Evolutionary conservation across 495 filamentous ascomycete genomes (phyloP).

Genomic region (Aspergillus biplanus): DNA sequence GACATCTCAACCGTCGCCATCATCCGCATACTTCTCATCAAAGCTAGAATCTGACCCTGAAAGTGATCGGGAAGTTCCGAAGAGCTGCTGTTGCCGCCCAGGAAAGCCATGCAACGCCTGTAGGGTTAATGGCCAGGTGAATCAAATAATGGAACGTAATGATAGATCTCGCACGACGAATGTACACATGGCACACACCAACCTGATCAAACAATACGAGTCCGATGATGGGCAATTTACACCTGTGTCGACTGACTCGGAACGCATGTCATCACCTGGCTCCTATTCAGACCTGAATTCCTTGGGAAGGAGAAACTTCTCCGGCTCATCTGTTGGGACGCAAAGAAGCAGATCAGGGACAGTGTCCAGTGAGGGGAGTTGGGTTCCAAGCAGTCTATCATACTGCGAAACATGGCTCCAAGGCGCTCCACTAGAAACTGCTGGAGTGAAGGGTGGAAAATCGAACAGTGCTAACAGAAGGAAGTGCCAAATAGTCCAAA

Average conservation of each 20-base stretch:
- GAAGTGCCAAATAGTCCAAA: slow-evolving; percentile 48
- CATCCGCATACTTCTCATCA: slow-evolving; percentile 40
- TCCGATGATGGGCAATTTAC: slow-evolving; percentile 25
- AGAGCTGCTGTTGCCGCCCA: slow-evolving; percentile 14
- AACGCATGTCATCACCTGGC: slow-evolving; percentile 23
- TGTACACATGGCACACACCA: slow-evolving; percentile 46
- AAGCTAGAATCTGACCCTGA: slow-evolving; percentile 25
- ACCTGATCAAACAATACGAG: slow-evolving; percentile 38
- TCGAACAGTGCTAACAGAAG: slow-evolving; percentile 40
- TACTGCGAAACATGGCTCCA: slow-evolving; percentile 51
- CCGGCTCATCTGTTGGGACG: slow-evolving; percentile 24
- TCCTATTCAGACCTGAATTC: slow-evolving; percentile 20
- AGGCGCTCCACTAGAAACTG: slow-evolving; percentile 39
- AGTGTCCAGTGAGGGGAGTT: slow-evolving; percentile 48
- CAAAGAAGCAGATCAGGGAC: slow-evolving; percentile 44
- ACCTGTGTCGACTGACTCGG: slow-evolving; percentile 9
- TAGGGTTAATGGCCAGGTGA: slow-evolving; percentile 16
- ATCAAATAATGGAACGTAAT: slow-evolving; percentile 16
- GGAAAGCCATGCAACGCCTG: slow-evolving; percentile 22
- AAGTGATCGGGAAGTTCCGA: slow-evolving; percentile 7
- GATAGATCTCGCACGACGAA: slow-evolving; percentile 31
- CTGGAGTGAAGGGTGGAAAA: slow-evolving; percentile 30
- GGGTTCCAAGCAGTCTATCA: slow-evolving; percentile 46
- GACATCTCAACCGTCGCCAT: slow-evolving; percentile 32
- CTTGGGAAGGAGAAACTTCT: slow-evolving; percentile 20